Base-by-base conservation (phyloP, 331 rosid genomes). In the Ulmus americana region DNA sequence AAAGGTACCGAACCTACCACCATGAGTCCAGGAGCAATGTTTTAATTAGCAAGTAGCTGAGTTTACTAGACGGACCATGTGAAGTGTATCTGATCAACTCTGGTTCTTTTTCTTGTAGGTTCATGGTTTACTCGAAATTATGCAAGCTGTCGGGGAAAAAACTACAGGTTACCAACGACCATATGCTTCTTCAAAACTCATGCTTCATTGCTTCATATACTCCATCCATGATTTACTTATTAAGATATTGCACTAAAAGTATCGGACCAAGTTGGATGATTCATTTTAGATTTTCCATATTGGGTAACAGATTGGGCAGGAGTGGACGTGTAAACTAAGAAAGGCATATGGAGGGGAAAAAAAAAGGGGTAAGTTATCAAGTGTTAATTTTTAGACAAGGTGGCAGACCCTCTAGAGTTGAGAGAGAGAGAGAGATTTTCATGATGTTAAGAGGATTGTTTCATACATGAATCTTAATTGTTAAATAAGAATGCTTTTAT, bases 81-180 rank as follows among this genome's bases (percentile, higher is more conserved):
- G 35, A 6, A 7, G 28, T 14, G 39, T 9, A 59, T 10, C 14
- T 22, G 48, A 54, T 61, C 22, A 61, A 22, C 64, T 22, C 2
- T 14, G 51, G 45, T 18, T 67, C 56, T 14, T 62, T 63, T 64
- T 52, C 52, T 49, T 72, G 52, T 22, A 44, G 65, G 45, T 61
- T 61, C 51, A 61, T 20, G 35, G 35, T 28, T 28, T 28, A 28
- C 35, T 28, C 35, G 2, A 28, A 28, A 28, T 28, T 28, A 28
- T 28, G 35, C 35, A 28, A 28, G 28, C 12, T 4, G 9, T 35
- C 4, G 38, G 28, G 35, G 13, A 20, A 60, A 18, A 39, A 41
- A 40, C 52, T 61, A 15, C 45, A 28, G 38, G 61, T 53, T 8
- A 39, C 58, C 9, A 53, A 9, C 3, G 39, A 53, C 22, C 7